Evolutionary conservation across 441 rosid species (phyloP).

Genomic region (Bruguiera hainesii): DNA sequence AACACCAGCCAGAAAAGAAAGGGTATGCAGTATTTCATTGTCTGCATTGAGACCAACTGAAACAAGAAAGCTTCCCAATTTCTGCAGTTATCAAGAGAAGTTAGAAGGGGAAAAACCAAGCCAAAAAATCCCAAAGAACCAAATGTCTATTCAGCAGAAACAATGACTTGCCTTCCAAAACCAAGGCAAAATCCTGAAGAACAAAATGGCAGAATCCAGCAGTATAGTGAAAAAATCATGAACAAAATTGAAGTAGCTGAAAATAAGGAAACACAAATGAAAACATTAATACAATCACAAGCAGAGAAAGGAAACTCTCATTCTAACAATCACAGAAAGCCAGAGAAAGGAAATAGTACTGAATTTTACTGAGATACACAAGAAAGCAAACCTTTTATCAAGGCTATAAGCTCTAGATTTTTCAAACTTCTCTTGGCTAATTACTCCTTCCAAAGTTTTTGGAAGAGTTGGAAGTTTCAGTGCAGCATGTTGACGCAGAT

Average conservation of each 20-base stretch:
- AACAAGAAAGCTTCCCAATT: constrained; percentile 63
- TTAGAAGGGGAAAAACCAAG: neutral
- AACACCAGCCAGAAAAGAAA: constrained; percentile 85
- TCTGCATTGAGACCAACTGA: constrained; percentile 62
- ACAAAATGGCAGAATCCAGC: constrained; percentile 89
- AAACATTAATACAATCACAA: constrained; percentile 9
- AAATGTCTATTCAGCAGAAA: neutral
- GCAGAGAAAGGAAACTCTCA: neutral
- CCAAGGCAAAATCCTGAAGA: constrained; percentile 89
- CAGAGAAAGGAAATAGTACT: neutral
- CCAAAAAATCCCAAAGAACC: constrained; percentile 13
- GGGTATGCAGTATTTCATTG: constrained; percentile 85
- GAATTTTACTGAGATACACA: neutral
- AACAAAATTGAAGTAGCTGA: constrained; percentile 80
- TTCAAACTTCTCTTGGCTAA: constrained; percentile 86
- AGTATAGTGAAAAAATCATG: constrained; percentile 81
- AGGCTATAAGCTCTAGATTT: constrained; percentile 90
- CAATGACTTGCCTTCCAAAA: constrained; percentile 75
- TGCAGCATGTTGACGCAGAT: constrained; percentile 77
- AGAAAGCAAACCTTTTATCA: constrained; percentile 67
- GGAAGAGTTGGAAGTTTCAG: constrained; percentile 87
- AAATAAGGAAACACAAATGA: constrained; percentile 22
- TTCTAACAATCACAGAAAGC: neutral
- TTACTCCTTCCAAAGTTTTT: constrained; percentile 75
- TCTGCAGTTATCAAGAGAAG: constrained; percentile 38